Evolutionary conservation across 2,329 filamentous ascomycete genomes (phyloP).

Genomic region (Fusarium abutilonis): DNA sequence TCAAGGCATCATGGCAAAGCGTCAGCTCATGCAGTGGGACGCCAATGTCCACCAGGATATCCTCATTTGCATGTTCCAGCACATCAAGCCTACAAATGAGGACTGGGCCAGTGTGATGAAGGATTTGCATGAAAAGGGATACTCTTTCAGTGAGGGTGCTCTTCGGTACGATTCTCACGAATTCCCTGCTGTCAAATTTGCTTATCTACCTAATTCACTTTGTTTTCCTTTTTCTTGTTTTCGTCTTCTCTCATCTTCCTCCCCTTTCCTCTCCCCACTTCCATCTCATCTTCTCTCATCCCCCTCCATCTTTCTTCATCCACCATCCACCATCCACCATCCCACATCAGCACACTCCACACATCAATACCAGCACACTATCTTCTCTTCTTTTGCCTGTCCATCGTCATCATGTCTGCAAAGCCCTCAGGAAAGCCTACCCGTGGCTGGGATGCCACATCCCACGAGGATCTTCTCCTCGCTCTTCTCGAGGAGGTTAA

Average conservation of each 20-base stretch:
- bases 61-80: constrained; percentile 54
- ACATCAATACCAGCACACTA: background rate
- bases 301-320: constrained; percentile 5
- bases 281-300: background rate
- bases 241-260: constrained; percentile 3
- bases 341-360: background rate
- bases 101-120: constrained; percentile 52
- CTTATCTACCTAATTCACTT: constrained; percentile 1
- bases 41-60: constrained; percentile 56
- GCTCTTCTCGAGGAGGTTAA: constrained; percentile 51
- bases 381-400: background rate
- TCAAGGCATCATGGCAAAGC: constrained; percentile 42
- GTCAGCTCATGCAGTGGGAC: constrained; percentile 54
- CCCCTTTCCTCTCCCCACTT: constrained; percentile 2
- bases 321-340: constrained; percentile 1
- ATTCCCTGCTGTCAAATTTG: constrained; percentile 4
- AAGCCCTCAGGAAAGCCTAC: constrained; percentile 38
- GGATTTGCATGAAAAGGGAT: constrained; percentile 52
- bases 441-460: constrained; percentile 50
- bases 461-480: constrained; percentile 54
- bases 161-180: constrained; percentile 50
- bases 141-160: constrained; percentile 54
- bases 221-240: constrained; percentile 19
- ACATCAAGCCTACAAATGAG: constrained; percentile 47
- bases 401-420: constrained; percentile 5